Base-by-base conservation (phyloP, 768 basidiomycete genomes). In the Coprinellus micaceus region DNA sequence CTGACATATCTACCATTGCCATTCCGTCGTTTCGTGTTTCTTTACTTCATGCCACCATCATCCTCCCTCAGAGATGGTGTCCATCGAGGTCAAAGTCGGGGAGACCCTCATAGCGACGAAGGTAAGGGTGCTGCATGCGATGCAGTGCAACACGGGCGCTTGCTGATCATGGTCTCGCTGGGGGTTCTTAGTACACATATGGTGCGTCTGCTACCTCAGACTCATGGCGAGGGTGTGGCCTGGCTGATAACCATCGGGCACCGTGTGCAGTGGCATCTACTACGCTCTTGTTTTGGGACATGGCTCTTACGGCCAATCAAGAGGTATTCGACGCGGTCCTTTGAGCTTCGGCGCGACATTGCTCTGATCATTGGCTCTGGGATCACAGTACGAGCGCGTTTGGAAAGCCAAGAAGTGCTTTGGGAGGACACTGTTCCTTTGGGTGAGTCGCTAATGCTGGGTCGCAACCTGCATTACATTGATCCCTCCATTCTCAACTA, bases 271-370 rank as follows among this genome's bases (percentile, higher is more conserved):
- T 64, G 25, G 63, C 63, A 28, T 64, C 65, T 25, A 61, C 59
- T n/a, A 62, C 65, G 36, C 33, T 66, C n/a, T 57, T 66, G 57
- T 25, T 66, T 29, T 66, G 61, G 60, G 65, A 66, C 46, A 64
- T 64, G 52, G 57, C 51, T 4, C 41, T 66, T 33, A 66, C 63
- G 12, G 41, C 61, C n/a, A 60, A 64, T 40, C 15, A 56, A 28
- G 63, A 66, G 60, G 65, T 61, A 44, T 6, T 58, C 37, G 36
- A 33, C 2, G n/a, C n/a, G n/a, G n/a, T n/a, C n/a, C n/a, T n/a
- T n/a, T n/a, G n/a, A n/a, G n/a, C n/a, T n/a, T n/a, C n/a, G n/a
- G n/a, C n/a, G n/a, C n/a, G n/a, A n/a, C n/a, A n/a, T n/a, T n/a
- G n/a, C n/a, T n/a, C n/a, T n/a, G n/a, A n/a, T n/a, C n/a, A n/a